Conservation (phyloP, 1,284 basidiomycete genomes). For the Fomes fomentarius region DNA sequence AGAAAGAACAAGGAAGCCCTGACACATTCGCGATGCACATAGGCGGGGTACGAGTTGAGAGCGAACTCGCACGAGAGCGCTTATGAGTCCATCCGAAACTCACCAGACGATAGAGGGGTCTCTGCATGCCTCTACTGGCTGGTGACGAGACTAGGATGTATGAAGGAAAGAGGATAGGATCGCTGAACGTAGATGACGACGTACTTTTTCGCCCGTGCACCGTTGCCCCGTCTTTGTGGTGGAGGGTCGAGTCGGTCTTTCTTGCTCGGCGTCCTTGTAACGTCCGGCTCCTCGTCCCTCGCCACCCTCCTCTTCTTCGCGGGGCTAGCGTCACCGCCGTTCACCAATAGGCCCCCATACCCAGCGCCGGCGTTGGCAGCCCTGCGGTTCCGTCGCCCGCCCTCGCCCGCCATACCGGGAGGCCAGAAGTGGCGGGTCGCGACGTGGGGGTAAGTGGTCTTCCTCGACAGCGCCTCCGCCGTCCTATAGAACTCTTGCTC, state of each 20-base stretch:
- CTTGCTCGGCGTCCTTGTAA: slow-evolving; percentile 47
- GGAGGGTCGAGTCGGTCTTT: slow-evolving; percentile 43
- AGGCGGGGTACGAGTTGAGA: too few relatives aligned
- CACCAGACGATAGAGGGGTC: too few relatives aligned
- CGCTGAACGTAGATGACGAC: too few relatives aligned
- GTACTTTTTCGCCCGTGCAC: slow-evolving; percentile 61
- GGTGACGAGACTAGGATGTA: background rate
- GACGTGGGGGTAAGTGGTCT: slow-evolving; percentile 75
- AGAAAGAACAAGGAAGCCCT: too few relatives aligned
- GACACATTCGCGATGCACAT: too few relatives aligned
- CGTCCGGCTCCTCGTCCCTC: slow-evolving; percentile 64
- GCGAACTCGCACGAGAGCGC: too few relatives aligned
- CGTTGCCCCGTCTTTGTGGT: slow-evolving; percentile 49
- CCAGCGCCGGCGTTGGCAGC: slow-evolving; percentile 32
- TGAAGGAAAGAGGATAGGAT: background rate
- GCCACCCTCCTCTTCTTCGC: slow-evolving; percentile 60
- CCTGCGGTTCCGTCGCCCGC: slow-evolving; percentile 54
- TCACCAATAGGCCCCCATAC: slow-evolving; percentile 27
- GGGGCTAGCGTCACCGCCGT: slow-evolving; percentile 46
- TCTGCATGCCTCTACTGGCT: too few relatives aligned
- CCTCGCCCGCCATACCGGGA: slow-evolving; percentile 52
- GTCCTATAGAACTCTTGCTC: slow-evolving; percentile 44
- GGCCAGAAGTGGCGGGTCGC: slow-evolving; percentile 68
- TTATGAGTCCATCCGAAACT: too few relatives aligned
- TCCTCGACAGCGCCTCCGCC: slow-evolving; percentile 53